phyloP scores from a whole-genome alignment of 1,139 yeast species.

The Yamadazyma triangularis region DNA sequence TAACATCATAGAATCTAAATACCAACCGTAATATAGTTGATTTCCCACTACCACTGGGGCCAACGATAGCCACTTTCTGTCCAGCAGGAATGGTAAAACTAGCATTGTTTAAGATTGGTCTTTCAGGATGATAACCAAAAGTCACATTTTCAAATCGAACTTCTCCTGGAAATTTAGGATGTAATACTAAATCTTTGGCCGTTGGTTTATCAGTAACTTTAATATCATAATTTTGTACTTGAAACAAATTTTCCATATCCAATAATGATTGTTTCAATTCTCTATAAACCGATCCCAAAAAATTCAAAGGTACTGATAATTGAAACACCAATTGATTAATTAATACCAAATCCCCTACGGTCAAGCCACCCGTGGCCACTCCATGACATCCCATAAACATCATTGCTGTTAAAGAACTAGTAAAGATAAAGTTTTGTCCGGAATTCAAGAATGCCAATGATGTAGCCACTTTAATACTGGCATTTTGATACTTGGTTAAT shows the following conservation, averaged over 20 bases:
- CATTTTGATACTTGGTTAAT: slow-evolving; percentile 68
- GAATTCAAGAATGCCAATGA: slow-evolving; percentile 86
- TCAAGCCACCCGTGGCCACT: slow-evolving; percentile 71
- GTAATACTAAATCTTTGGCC: slow-evolving; percentile 55
- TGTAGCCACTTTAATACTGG: slow-evolving; percentile 85
- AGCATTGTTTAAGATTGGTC: slow-evolving; percentile 81
- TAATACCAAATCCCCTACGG: slow-evolving; percentile 95
- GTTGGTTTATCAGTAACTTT: slow-evolving; percentile 56
- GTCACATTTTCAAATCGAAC: slow-evolving; percentile 87
- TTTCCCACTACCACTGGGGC: slow-evolving; percentile 94
- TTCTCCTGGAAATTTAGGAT: slow-evolving; percentile 53
- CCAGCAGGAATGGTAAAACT: slow-evolving; percentile 89
- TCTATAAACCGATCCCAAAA: slow-evolving; percentile 90
- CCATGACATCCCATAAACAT: slow-evolving; percentile 99
- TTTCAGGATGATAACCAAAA: slow-evolving; percentile 85
- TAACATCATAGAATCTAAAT: slow-evolving; percentile 86
- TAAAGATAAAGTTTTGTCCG: slow-evolving; percentile 90
- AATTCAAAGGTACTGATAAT: slow-evolving; percentile 88
- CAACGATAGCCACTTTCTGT: slow-evolving; percentile 85
- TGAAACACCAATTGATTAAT: slow-evolving; percentile 96
- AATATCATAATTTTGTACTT: slow-evolving; percentile 71
- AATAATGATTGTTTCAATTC: slow-evolving; percentile 88
- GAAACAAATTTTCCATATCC: slow-evolving; percentile 90
- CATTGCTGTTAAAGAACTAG: slow-evolving; percentile 90
- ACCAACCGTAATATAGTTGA: slow-evolving; percentile 82